Base-by-base conservation (phyloP, 1,139 yeast species). In the Kodamaea derodonti region DNA sequence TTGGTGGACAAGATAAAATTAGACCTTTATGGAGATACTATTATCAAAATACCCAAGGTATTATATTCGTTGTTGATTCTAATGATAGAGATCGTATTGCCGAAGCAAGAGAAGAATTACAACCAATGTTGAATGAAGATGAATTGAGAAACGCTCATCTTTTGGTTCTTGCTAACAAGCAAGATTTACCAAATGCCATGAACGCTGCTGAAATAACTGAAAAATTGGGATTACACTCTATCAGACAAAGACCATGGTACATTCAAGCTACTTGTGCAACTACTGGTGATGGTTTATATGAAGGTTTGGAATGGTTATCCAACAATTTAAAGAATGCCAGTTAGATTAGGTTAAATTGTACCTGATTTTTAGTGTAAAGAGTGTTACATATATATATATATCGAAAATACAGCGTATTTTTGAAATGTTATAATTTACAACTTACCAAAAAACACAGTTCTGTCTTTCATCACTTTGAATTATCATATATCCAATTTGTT, bases 21-120 rank as follows among this genome's bases (percentile, higher is more conserved):
- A 84, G 95, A 73, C 95, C 95, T 40, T 74, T 86, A 66, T 86
- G 95, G 95, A 83, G 95, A 80, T 92, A 86, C 69, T 86, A 85
- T 70, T 84, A 79, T 83, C 94, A 85, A 69, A 85, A 85, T 78
- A 84, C 95, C 43, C 95, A 86, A 67, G 95, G 95, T 71, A 84
- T 86, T 60, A 86, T 86, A 62, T 86, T 85, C 63, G 95, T 86
- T 46, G 95, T 86, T 51, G 95, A 86, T 69, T 82, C 94, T 47
- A 86, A 85, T 72, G 95, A 86, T 66, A 81, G 95, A 72, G 94
- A 85, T 58, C 94, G 95, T 78, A 80, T 86, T 56, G 76, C 86
- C 54, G 95, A 85, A 69, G 95, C 95, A 39, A 83, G 95, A 65
- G 95, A 85, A 68, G 95, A 84, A 65, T 76, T 86, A 67, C 95